Evolutionary conservation across 805 yeast species (phyloP).

Genomic region (Scheffersomyces amazonensis): DNA sequence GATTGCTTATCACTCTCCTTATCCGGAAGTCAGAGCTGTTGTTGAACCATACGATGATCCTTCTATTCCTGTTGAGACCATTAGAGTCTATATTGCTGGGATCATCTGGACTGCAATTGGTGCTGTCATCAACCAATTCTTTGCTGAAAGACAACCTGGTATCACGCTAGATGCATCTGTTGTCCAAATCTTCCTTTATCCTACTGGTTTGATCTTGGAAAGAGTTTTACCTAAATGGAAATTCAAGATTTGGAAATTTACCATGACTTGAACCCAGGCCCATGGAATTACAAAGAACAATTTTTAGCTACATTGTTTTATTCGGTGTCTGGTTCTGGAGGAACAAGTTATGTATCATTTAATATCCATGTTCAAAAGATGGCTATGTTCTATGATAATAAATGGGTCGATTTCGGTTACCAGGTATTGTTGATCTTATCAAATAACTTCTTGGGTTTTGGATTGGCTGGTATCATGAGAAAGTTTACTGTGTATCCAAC

Average conservation of each 20-base stretch:
- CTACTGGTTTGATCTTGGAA: constrained; percentile 40
- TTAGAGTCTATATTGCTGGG: constrained; percentile 55
- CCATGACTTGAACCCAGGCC: constrained; percentile 56
- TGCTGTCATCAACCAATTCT: constrained; percentile 54
- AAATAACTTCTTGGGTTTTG: constrained; percentile 22
- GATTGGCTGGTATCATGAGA: constrained; percentile 23
- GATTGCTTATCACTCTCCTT: constrained; percentile 48
- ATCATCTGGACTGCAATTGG: constrained; percentile 52
- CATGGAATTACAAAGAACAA: constrained; percentile 67
- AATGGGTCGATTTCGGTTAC: constrained; percentile 23
- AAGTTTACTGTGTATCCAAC: constrained; percentile 20
- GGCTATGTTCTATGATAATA: constrained; percentile 13
- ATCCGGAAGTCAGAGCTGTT: constrained; percentile 65
- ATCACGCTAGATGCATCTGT: constrained; percentile 43
- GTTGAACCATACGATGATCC: constrained; percentile 58
- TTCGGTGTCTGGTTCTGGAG: constrained; percentile 29
- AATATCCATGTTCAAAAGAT: constrained; percentile 22
- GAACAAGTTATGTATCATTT: constrained; percentile 19
- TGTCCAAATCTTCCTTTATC: constrained; percentile 44
- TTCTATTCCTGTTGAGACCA: constrained; percentile 45
- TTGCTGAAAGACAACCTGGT: constrained; percentile 52
- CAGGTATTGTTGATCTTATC: constrained; percentile 17
- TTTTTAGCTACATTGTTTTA: constrained; percentile 34
- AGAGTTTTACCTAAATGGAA: constrained; percentile 42
- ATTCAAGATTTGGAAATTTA: constrained; percentile 23